A percentile compares a stretch with the other conserved stretches of the same genome.
phyloP scores from a whole-genome alignment of 768 basidiomycete species.

The Suillus lakei region DNA sequence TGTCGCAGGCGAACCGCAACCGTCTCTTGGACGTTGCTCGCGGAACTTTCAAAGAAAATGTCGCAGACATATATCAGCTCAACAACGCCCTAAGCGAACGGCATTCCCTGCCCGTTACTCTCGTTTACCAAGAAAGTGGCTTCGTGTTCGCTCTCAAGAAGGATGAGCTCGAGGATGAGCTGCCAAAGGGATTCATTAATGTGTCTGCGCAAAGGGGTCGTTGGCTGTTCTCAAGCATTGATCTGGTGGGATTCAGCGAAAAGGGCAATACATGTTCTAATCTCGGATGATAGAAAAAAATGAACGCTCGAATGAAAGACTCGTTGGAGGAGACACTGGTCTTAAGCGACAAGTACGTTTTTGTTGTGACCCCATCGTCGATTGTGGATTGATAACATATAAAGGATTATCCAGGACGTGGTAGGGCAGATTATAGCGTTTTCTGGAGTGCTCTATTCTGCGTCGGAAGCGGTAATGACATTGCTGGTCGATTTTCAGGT shows the following conservation, averaged over 20 bases:
- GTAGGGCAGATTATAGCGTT: slow-evolving; percentile 69
- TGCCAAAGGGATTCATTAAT: slow-evolving; percentile 78
- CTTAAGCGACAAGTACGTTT: slow-evolving; percentile 74
- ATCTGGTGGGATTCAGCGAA: slow-evolving; percentile 58
- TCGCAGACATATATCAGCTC: slow-evolving; percentile 82
- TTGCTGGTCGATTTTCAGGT: neutral
- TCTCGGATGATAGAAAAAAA: slow-evolving; percentile 63
- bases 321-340: slow-evolving; percentile 89
- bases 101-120: slow-evolving; percentile 65
- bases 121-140: slow-evolving; percentile 74
- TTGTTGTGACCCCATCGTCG: neutral
- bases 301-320: slow-evolving; percentile 89
- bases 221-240: slow-evolving; percentile 79
- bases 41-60: slow-evolving; percentile 93
- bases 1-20: slow-evolving; percentile 69
- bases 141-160: slow-evolving; percentile 79
- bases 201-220: slow-evolving; percentile 67
- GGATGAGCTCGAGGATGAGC: slow-evolving; percentile 48
- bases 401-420: slow-evolving; percentile 80
- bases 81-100: slow-evolving; percentile 61
- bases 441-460: slow-evolving; percentile 85
- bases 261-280: neutral
- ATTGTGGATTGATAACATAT: slow-evolving; percentile 1
- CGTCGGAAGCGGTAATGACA: slow-evolving; percentile 77
- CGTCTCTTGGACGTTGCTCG: slow-evolving; percentile 92